Base-by-base conservation (phyloP, 441 rosid genomes). In the Arabidopsis lyrata region DNA sequence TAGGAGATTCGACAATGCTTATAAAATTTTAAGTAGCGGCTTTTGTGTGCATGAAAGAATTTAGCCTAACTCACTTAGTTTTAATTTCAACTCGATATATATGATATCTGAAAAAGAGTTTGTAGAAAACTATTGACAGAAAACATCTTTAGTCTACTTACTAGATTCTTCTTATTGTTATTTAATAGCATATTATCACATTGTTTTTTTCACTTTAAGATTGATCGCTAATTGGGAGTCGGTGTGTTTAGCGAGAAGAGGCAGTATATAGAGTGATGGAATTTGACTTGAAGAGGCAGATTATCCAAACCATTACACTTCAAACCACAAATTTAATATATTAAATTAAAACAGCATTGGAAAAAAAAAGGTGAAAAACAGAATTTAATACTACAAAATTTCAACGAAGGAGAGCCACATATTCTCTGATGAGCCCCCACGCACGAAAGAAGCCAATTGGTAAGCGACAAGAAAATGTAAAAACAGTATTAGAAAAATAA, bases 201-300 rank as follows among this genome's bases (percentile, higher is more conserved):
- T 18, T 32, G 27, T 35, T 24, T 38, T 69, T 6, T 60, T 22
- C 24, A 62, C 35, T 53, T 49, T 29, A n/a, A 29, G 41, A 10
- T 6, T 52, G 29, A 38, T 52, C 35, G 22, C 31, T 47, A 42
- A 22, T 42, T 42, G 41, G 41, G 58, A 53, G 64, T 41, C 35
- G 48, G 16, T 75, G 16, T 75, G 29, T 69, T 47, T 18, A 18
- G 45, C 38, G 29, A 69, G 65, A 76, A 63, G 75, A 70, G 66
- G 47, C 79, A 56, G 75, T 24, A 39, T 42, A 29, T 44, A 50
- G 27, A 48, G 58, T 53, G 54, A 57, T 70, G 48, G 38, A 63
- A 57, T 47, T 76, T 70, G 75, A 70, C 61, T 69, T 49, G 75
- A 76, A 76, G 75, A 76, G 80, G 32, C 80, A 70, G 24, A 63